Evolutionary conservation across 257 asterid genomes (phyloP), one percentile per base, ranked within the genome.

Genomic region (Solanum sitiens): DNA sequence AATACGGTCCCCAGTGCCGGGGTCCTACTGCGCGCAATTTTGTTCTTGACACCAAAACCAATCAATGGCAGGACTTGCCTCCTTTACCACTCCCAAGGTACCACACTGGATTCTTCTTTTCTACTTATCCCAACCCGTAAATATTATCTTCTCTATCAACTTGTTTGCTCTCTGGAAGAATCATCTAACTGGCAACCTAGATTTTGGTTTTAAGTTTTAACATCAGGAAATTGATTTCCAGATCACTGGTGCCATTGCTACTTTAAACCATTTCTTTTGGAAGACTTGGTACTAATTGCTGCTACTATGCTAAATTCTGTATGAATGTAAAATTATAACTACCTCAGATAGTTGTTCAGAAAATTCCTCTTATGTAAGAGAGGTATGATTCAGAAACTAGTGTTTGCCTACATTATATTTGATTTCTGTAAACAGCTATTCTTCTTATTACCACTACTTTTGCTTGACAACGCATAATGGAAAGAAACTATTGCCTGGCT

Each of bases 1-100:
- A 95, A 89, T 95, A 93, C 89, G 99, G 98, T 83, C 98, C 99
- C 90, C 98, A 95, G 88, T 96, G 99, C 93, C 93, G 98, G 90
- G 98, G 99, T 50, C 99, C 99, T 39, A 94, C 97, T 14, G 94
- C 98, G 9, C 93, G 86, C 85, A 95, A 96, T 23, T 95, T 96
- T 86, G 94, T 93, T 87, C 93, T 96, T 75, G 99, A 96, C 80
- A 93, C 98, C 15, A 87, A 91, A 79, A 94, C 98, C 20, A 93
- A 93, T 91, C 90, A 91, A 90, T 96, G 99, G 99, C 87, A 33
- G 63, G 92, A 90, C 88, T 88, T 96, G 92, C 96, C 95, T 86
- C 94, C 98, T 85, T 86, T 96, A 84, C 98, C 98, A 15, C 93
- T 94, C 72, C 98, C 98, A 39, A 94, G 98, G 98, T 94, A 37